Evolutionary conservation across 257 asterid species (phyloP).

Genomic region (Solanum clarkiae): DNA sequence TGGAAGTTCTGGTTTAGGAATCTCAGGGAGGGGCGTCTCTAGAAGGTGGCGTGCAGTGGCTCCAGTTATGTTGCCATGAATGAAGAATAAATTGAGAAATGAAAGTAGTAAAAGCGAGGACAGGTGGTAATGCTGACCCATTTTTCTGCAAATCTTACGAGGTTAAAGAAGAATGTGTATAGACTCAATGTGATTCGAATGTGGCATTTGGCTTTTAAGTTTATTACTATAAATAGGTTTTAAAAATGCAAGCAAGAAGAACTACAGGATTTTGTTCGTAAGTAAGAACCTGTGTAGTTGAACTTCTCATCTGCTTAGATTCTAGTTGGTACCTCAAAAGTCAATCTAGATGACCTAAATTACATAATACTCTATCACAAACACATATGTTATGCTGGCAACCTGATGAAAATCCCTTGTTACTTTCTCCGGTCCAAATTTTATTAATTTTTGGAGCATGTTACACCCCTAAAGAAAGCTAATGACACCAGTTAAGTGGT

Average conservation of each 20-base stretch:
- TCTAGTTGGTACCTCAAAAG: neutral
- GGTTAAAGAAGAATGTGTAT: neutral
- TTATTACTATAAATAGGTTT: conserved; percentile 5
- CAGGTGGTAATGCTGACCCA: neutral
- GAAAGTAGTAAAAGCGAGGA: neutral
- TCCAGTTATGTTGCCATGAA: neutral
- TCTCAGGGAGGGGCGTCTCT: neutral
- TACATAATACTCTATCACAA: neutral
- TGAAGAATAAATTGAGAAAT: neutral
- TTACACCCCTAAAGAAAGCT: neutral
- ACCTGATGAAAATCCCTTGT: neutral
- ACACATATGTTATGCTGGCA: neutral
- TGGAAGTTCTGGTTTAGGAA: neutral
- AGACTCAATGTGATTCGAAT: neutral
- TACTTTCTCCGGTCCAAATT: neutral
- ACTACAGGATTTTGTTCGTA: neutral
- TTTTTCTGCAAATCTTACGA: neutral
- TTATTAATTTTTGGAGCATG: neutral
- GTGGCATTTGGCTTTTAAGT: neutral
- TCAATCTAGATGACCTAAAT: neutral
- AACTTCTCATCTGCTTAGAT: conserved; percentile 7
- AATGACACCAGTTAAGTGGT: neutral
- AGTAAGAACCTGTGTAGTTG: conserved; percentile 5
- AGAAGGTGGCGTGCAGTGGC: conserved; percentile 14
- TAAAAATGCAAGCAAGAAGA: conserved; percentile 1